Evolutionary conservation across 441 rosid genomes (phyloP).

Genomic region (Croton laevigatus): DNA sequence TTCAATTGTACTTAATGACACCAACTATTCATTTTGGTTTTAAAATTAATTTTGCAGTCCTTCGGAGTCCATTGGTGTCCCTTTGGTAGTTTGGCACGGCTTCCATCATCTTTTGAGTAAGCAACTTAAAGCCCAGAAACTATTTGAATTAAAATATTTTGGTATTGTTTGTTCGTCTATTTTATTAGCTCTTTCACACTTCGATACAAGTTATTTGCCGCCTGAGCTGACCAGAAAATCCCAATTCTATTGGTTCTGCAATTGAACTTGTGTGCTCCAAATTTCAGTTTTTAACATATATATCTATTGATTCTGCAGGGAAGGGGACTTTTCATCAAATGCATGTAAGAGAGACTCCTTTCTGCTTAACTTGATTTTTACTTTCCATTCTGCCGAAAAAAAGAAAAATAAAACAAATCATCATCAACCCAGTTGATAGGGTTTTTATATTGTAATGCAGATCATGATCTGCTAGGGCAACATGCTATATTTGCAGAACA

Average conservation of each 20-base stretch:
- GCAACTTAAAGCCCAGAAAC: conserved; percentile 24
- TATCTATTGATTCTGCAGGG: conserved; percentile 47
- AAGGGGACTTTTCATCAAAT: conserved; percentile 73
- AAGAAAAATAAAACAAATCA: neutral
- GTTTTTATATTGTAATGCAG: conserved; percentile 43
- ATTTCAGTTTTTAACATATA: neutral
- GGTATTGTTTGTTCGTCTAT: neutral
- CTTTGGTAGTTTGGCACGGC: conserved; percentile 67
- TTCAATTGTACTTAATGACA: conserved; percentile 10
- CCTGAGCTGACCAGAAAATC: too few species aligned
- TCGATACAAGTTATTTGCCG: neutral
- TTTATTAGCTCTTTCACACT: neutral
- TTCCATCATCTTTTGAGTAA: conserved; percentile 84
- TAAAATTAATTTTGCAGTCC: conserved; percentile 50
- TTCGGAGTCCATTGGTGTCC: conserved; percentile 98
- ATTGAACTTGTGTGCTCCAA: neutral
- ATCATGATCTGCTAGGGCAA: conserved; percentile 73
- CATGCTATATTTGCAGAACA: conserved; percentile 80
- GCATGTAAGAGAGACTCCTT: conserved; percentile 60
- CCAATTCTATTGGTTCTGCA: too few species aligned
- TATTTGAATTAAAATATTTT: conserved; percentile 14
- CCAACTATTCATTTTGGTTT: conserved; percentile 17
- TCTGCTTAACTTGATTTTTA: conserved; percentile 19
- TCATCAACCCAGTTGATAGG: conserved; percentile 18
- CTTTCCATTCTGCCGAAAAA: conserved; percentile 1